Evolutionary conservation across 371 early-diverging fungal genomes (phyloP), one percentile per base, ranked within the genome.

Genomic region (Umbelopsis sp.): DNA sequence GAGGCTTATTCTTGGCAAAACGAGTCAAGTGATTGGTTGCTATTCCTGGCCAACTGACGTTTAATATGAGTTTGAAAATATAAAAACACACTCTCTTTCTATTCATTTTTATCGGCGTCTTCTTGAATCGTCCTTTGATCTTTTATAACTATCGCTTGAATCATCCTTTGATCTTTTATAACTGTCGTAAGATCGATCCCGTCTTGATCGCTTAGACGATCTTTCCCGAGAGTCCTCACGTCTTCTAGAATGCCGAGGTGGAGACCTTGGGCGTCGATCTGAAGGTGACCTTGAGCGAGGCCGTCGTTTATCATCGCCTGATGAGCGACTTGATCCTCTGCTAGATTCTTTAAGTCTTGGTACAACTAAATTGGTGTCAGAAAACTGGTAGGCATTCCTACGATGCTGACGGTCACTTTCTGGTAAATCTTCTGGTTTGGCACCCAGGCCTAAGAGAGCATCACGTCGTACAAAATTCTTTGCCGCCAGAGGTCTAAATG

Each of bases 401-500:
- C 75, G 71, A 48, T 71, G 45, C 29, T 74, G 66, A 6, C 65
- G 66, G 20, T 76, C 69, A 4, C 25, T n/a, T 3, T 65, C 69
- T 32, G 41, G 18, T 3, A 70, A 24, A 46, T 87, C 82, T 65
- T 79, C 83, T 22, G 91, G 81, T 65, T 86, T 89, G 1, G 94
- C 94, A 12, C 94, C 94, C 29, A 94, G 76, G 4, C 94, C 94
- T 8, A 94, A 74, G 16, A 93, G 74, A 38, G 85, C 86, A 50
- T 92, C 91, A 74, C 94, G 83, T 32, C 89, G 82, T 67, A 63
- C 35, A 29, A 53, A 29, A 14, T 63, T 66, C 41, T 46, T 45
- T 12, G 62, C 22, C 11, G 70, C 74, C 53, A 72, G 74, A 67
- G 75, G 68, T 51, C 71, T 74, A 11, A 69, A 41, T 41, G 41